Evolutionary conservation across 768 basidiomycete species (phyloP).

Genomic region (Auricularia sp.): DNA sequence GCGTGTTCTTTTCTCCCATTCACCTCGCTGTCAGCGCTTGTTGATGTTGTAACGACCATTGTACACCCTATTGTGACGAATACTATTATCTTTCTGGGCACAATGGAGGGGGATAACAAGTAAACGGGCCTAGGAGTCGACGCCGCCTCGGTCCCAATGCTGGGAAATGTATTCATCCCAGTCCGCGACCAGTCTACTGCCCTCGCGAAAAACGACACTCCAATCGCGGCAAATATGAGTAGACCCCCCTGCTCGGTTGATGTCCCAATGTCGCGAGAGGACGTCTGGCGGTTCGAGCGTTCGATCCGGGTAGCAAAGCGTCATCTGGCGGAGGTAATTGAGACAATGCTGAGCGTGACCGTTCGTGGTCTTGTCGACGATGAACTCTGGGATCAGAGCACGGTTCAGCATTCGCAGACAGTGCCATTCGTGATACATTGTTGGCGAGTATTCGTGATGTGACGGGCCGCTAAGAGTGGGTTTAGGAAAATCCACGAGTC

Average conservation of each 20-base stretch:
- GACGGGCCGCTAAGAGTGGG: not conserved
- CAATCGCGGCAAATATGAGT: conserved; percentile 23
- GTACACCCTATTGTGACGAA: too few relatives aligned
- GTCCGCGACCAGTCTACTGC: not conserved
- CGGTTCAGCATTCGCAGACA: conserved; percentile 14
- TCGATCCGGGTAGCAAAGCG: conserved; percentile 20
- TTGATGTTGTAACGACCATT: too few relatives aligned
- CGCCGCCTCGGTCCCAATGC: not conserved
- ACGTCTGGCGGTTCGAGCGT: conserved; percentile 22
- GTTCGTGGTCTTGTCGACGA: conserved; percentile 7
- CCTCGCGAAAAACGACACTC: conserved; percentile 1
- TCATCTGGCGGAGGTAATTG: conserved; percentile 17
- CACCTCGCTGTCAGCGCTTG: too few relatives aligned
- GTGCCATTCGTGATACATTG: not conserved
- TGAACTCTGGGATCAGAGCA: conserved; percentile 19
- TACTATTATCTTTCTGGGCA: too few relatives aligned
- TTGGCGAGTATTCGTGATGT: not conserved
- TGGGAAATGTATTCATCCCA: not conserved
- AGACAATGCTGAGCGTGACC: conserved; percentile 20
- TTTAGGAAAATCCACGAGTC: not conserved
- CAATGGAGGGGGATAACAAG: too few relatives aligned
- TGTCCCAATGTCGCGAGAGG: not conserved
- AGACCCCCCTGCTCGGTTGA: conserved; percentile 8
- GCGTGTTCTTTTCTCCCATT: too few relatives aligned
- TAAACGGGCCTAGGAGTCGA: too few relatives aligned